Evolutionary conservation across 805 yeast genomes (phyloP).

Genomic region (Maudiozyma turicensis): DNA sequence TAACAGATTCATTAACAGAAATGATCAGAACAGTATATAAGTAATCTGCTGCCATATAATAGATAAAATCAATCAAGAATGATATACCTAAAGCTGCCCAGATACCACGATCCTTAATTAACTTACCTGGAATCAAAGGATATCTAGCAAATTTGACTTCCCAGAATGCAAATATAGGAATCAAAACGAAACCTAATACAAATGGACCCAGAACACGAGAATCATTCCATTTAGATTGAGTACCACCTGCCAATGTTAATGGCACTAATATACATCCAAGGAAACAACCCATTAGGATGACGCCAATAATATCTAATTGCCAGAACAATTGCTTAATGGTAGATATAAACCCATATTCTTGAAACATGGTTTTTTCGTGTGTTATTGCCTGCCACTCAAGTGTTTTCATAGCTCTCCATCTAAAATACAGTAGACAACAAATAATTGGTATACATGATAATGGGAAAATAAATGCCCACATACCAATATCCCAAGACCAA

Average conservation of each 20-base stretch:
- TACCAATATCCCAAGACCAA: constrained; percentile 72
- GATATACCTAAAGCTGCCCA: constrained; percentile 61
- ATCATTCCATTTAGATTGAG: constrained; percentile 42
- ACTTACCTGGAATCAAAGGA: constrained; percentile 54
- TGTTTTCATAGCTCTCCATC: constrained; percentile 40
- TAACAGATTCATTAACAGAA: constrained; percentile 46
- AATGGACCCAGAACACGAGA: constrained; percentile 60
- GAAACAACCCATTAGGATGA: constrained; percentile 42
- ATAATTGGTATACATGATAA: constrained; percentile 52
- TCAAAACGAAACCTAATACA: constrained; percentile 51
- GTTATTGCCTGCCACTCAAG: constrained; percentile 39
- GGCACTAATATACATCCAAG: constrained; percentile 64
- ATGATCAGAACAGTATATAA: constrained; percentile 58
- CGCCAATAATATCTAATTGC: constrained; percentile 58
- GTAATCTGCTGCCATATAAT: constrained; percentile 62
- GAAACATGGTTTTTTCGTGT: constrained; percentile 32
- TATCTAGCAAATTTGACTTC: constrained; percentile 45
- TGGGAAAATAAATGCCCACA: constrained; percentile 75
- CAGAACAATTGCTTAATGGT: constrained; percentile 40
- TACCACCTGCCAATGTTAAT: constrained; percentile 67
- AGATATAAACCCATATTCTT: constrained; percentile 29
- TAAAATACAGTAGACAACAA: constrained; percentile 45
- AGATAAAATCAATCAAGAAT: constrained; percentile 48
- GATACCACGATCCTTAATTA: constrained; percentile 60
- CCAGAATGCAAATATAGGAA: constrained; percentile 54